Evolutionary conservation across 345 rosid genomes (phyloP).

Genomic region (Orychophragmus violaceus): DNA sequence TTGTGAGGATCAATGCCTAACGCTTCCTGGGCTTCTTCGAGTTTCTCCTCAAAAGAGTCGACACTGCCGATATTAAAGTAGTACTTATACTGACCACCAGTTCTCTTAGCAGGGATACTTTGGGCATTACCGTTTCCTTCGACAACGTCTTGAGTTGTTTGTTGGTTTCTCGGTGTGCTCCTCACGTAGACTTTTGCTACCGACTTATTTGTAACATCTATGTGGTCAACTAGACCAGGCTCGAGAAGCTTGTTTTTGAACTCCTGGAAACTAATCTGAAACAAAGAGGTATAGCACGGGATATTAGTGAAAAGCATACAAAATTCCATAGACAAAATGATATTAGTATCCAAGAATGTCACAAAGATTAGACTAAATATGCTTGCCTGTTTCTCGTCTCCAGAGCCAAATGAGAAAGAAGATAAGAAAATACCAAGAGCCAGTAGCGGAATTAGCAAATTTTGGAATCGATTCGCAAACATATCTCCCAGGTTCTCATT

Average conservation of each 20-base stretch:
- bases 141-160: slow-evolving; percentile 33
- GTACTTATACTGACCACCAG: slow-evolving; percentile 59
- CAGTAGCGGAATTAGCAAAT: slow-evolving; percentile 45
- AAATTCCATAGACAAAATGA: not conserved
- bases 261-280: slow-evolving; percentile 96
- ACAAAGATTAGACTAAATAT: not conserved
- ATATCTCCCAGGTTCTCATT: slow-evolving; percentile 42
- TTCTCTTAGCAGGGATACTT: slow-evolving; percentile 38
- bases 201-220: slow-evolving; percentile 81
- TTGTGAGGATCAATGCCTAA: slow-evolving; percentile 75
- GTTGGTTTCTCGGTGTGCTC: slow-evolving; percentile 38
- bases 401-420: slow-evolving; percentile 39
- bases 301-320: not conserved
- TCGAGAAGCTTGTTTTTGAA: slow-evolving; percentile 93
- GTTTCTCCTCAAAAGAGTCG: slow-evolving; percentile 87
- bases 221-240: slow-evolving; percentile 88
- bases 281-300: not conserved
- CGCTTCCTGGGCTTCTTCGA: slow-evolving; percentile 89
- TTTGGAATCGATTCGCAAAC: slow-evolving; percentile 46
- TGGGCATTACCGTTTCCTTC: slow-evolving; percentile 27
- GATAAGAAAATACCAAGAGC: slow-evolving; percentile 50
- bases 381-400: slow-evolving; percentile 63
- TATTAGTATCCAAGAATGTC: not conserved
- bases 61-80: slow-evolving; percentile 87
- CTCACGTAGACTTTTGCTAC: slow-evolving; percentile 88